Percentiles rank a stretch among this genome's conserved stretches.
Conservation (phyloP, 2,329 filamentous ascomycete genomes). For the Penicillium janthinellum region DNA sequence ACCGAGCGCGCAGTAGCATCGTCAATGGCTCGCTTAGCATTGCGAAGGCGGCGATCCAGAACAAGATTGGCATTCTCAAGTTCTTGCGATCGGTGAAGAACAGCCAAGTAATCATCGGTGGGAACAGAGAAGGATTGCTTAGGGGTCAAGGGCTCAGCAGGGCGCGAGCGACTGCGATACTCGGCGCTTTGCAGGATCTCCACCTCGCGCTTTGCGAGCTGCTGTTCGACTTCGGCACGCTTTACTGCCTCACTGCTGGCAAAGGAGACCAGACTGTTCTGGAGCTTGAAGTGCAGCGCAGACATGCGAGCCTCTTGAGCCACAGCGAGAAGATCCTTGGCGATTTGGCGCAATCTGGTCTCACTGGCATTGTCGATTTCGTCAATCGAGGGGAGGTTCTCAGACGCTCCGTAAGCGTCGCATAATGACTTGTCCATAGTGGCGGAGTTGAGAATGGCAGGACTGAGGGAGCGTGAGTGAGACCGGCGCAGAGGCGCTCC, state of each 20-base stretch:
- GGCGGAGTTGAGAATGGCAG: constrained; percentile 50
- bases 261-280: constrained; percentile 80
- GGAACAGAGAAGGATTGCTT: constrained; percentile 43
- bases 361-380: constrained; percentile 56
- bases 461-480: constrained; percentile 33
- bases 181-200: constrained; percentile 78
- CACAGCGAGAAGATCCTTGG: constrained; percentile 55
- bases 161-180: constrained; percentile 63
- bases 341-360: constrained; percentile 57
- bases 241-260: constrained; percentile 84
- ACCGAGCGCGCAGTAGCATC: constrained; percentile 74
- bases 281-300: constrained; percentile 85
- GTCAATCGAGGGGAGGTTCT: constrained; percentile 51
- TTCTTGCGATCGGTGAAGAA: constrained; percentile 63
- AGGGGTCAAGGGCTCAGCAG: constrained; percentile 48
- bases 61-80: constrained; percentile 66
- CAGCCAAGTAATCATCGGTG: constrained; percentile 60
- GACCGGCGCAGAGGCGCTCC: constrained; percentile 45
- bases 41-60: constrained; percentile 66
- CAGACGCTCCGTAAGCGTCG: constrained; percentile 45
- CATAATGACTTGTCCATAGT: constrained; percentile 47
- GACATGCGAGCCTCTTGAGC: constrained; percentile 75
- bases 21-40: constrained; percentile 76
- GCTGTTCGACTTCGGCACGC: constrained; percentile 85
- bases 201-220: constrained; percentile 85